phyloP scores from a whole-genome alignment of 805 yeast species.

The Candida alai region DNA sequence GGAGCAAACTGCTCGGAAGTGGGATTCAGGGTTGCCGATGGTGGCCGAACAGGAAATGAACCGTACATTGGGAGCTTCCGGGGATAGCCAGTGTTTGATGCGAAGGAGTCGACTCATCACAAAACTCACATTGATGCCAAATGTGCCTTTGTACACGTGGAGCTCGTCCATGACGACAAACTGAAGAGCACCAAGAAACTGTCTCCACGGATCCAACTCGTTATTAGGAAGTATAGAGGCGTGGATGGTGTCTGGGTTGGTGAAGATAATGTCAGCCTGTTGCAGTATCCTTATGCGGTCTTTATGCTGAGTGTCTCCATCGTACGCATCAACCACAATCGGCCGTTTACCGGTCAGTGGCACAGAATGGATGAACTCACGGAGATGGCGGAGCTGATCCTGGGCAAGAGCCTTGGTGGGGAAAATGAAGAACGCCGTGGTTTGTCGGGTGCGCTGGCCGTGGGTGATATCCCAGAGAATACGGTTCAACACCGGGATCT shows the following conservation, averaged over 20 bases:
- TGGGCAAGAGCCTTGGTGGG: constrained; percentile 98
- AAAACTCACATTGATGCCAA: constrained; percentile 89
- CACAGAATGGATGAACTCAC: constrained; percentile 49
- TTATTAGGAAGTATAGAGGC: constrained; percentile 71
- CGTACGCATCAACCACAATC: constrained; percentile 72
- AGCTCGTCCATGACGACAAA: constrained; percentile 81
- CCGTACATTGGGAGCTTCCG: constrained; percentile 46
- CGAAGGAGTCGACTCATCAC: constrained; percentile 79
- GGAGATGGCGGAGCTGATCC: constrained; percentile 85
- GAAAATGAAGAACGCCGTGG: constrained; percentile 81
- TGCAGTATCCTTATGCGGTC: constrained; percentile 52
- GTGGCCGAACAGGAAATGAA: constrained; percentile 96
- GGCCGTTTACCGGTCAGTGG: constrained; percentile 35
- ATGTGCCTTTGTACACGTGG: constrained; percentile 84
- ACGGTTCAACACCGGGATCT: constrained; percentile 68
- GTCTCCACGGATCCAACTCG: constrained; percentile 64
- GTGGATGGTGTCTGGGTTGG: constrained; percentile 95
- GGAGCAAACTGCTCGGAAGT: constrained; percentile 75
- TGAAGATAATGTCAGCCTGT: constrained; percentile 75
- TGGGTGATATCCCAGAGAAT: constrained; percentile 34
- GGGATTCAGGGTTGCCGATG: constrained; percentile 64
- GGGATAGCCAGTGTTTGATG: constrained; percentile 21
- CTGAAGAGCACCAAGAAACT: constrained; percentile 59
- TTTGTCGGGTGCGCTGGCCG: constrained; percentile 23
- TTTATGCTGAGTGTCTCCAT: constrained; percentile 81